Evolutionary conservation across 371 early-diverging fungal genomes (phyloP).

Genomic region (Mucor sp.): DNA sequence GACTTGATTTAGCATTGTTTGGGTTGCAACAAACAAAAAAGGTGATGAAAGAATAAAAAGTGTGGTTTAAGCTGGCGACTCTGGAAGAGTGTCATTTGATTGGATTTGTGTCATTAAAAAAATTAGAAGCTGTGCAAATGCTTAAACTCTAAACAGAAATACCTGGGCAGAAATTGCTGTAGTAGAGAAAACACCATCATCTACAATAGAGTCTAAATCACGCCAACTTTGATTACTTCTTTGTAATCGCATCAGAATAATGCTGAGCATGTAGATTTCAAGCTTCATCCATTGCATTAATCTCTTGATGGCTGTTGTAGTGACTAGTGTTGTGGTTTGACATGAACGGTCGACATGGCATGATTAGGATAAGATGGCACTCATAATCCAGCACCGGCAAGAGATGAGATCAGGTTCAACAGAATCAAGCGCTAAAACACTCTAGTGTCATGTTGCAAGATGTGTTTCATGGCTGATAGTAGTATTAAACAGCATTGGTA

Average conservation of each 20-base stretch:
- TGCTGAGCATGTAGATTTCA: too few species aligned
- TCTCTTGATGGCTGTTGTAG: neutral
- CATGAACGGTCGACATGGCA: neutral
- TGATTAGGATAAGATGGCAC: too few species aligned
- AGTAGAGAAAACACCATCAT: neutral
- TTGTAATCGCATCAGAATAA: too few species aligned
- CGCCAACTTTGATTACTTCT: neutral
- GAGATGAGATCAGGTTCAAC: neutral
- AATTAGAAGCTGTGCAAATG: neutral
- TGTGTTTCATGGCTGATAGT: neutral
- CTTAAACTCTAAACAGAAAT: neutral
- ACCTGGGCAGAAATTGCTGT: neutral
- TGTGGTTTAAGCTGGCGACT: neutral
- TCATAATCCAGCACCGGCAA: neutral
- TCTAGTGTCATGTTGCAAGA: neutral
- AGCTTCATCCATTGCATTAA: neutral
- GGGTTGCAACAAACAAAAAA: neutral
- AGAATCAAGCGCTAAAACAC: neutral
- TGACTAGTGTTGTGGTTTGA: neutral
- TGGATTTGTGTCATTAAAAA: neutral
- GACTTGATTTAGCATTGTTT: slow-evolving; percentile 35
- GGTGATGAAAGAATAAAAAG: neutral
- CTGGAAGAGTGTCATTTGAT: neutral
- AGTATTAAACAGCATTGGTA: too few species aligned
- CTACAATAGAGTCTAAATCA: neutral